These are phyloP conservation scores for Mucor mucedo DNA, from an alignment of 371 early-diverging fungal genomes.

Conservation along the genomic window DNA sequence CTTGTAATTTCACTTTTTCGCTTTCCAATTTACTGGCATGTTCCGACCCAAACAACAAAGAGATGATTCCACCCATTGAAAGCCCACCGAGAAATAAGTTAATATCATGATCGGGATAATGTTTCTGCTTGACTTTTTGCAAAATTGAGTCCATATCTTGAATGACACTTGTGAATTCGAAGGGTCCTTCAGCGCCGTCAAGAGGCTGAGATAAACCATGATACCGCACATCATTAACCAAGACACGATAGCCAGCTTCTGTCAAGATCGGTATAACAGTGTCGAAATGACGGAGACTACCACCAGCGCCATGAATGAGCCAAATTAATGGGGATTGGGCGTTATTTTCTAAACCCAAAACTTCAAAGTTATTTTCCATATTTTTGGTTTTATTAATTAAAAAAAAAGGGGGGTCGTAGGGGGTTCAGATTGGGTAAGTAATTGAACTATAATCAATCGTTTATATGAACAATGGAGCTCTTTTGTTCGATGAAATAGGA, in stretches of 20 bases:
- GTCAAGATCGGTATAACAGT: conserved; percentile 19
- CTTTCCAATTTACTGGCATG: not conserved
- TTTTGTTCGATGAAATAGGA: conserved; percentile 32
- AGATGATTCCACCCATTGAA: conserved; percentile 50
- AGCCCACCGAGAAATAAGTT: conserved; percentile 38
- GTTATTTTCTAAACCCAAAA: conserved; percentile 19
- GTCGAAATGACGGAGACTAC: conserved; percentile 40
- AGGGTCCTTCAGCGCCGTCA: not conserved
- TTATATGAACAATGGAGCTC: not conserved
- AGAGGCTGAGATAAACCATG: conserved; percentile 42
- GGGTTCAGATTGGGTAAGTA: not conserved
- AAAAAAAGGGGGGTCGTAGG: too few species aligned
- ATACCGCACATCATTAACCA: conserved; percentile 37
- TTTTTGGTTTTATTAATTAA: not conserved
- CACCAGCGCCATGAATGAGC: conserved; percentile 48
- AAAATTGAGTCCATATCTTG: conserved; percentile 31
- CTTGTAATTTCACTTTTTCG: conserved; percentile 21
- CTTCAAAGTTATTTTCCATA: conserved; percentile 13
- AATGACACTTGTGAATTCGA: conserved; percentile 23
- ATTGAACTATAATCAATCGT: not conserved
- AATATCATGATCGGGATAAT: conserved; percentile 11
- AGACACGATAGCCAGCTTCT: conserved; percentile 29
- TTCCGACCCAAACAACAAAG: conserved; percentile 25
- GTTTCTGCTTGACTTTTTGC: conserved; percentile 12
- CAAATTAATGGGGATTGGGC: conserved; percentile 11